Percentiles rank a stretch among this genome's conserved stretches.
These are phyloP conservation scores for Harrya chromipes DNA, from an alignment of 768 basidiomycete species.

Conservation along the genomic window DNA sequence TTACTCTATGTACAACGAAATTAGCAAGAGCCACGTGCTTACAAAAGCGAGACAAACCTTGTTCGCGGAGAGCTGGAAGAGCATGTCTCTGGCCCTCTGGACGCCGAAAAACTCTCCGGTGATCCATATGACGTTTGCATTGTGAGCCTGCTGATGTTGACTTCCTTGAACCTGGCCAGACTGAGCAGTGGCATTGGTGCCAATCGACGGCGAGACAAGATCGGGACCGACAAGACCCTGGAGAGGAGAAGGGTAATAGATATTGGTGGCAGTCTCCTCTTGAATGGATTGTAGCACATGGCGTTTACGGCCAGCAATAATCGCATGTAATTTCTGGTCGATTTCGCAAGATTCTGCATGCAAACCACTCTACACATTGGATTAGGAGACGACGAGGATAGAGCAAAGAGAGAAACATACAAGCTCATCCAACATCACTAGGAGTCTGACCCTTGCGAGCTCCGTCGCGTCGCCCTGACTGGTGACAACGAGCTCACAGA, in stretches of 20 bases:
- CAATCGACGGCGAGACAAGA: conserved; percentile 39
- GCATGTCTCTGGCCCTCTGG: conserved; percentile 92
- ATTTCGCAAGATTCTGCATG: conserved; percentile 91
- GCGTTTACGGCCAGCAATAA: conserved; percentile 88
- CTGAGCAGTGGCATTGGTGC: conserved; percentile 33
- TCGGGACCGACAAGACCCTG: conserved; percentile 82
- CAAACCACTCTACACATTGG: conserved; percentile 66
- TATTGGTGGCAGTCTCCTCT: conserved; percentile 96
- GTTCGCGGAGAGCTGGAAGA: conserved; percentile 79
- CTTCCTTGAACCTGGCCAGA: conserved; percentile 17
- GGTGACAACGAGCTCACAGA: conserved; percentile 90
- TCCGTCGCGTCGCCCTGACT: conserved; percentile 89
- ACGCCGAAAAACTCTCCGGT: conserved; percentile 98
- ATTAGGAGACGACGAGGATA: not conserved
- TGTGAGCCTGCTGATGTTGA: conserved; percentile 42
- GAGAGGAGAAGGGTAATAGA: conserved; percentile 89
- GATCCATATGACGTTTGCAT: conserved; percentile 85
- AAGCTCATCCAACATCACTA: conserved; percentile 94
- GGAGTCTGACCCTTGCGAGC: conserved; percentile 81
- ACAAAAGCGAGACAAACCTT: conserved; percentile 52
- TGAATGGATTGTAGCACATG: conserved; percentile 85
- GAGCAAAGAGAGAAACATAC: conserved; percentile 45
- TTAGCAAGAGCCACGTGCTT: not conserved
- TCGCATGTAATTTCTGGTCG: conserved; percentile 90
- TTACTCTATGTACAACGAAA: conserved; percentile 58